Evolutionary conservation across 768 basidiomycete species (phyloP).

Genomic region (Pleurotus platypus): DNA sequence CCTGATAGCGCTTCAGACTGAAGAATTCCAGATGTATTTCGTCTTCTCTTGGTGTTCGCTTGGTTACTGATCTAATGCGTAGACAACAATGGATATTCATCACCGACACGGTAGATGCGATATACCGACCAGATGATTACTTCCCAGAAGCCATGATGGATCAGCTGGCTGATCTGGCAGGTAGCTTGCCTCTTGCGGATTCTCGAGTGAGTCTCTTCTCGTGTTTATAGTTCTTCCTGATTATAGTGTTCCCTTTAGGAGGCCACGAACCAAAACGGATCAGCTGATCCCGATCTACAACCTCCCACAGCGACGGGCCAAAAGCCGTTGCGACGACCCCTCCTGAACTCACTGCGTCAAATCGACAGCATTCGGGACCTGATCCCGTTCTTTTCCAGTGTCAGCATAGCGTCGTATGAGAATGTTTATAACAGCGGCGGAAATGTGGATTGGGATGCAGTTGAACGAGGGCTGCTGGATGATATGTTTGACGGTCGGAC

Average conservation of each 20-base stretch:
- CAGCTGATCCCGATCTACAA: conserved; percentile 19
- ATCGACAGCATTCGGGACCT: conserved; percentile 85
- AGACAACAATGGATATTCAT: conserved; percentile 99
- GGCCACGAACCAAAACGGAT: conserved; percentile 14
- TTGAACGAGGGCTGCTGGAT: conserved; percentile 75
- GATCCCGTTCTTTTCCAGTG: conserved; percentile 85
- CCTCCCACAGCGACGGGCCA: conserved; percentile 29
- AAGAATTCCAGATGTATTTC: conserved; percentile 95
- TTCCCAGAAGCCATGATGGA: conserved; percentile 88
- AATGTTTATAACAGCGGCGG: conserved; percentile 82
- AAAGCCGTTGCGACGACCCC: conserved; percentile 64
- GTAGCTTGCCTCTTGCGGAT: conserved; percentile 52
- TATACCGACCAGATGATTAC: conserved; percentile 84
- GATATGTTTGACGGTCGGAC: conserved; percentile 90
- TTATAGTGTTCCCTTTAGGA: neutral
- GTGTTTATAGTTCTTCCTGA: neutral
- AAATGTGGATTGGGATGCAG: conserved; percentile 84
- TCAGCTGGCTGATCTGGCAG: conserved; percentile 78
- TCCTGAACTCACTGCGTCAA: conserved; percentile 63
- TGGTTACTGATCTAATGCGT: conserved; percentile 6
- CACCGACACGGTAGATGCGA: conserved; percentile 94
- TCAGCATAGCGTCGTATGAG: conserved; percentile 88
- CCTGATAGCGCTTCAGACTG: conserved; percentile 88
- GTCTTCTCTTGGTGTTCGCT: neutral
- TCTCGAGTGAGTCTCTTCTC: conserved; percentile 21